Conservation (phyloP, 345 rosid genomes). For the Hibiscus mutabilis region DNA sequence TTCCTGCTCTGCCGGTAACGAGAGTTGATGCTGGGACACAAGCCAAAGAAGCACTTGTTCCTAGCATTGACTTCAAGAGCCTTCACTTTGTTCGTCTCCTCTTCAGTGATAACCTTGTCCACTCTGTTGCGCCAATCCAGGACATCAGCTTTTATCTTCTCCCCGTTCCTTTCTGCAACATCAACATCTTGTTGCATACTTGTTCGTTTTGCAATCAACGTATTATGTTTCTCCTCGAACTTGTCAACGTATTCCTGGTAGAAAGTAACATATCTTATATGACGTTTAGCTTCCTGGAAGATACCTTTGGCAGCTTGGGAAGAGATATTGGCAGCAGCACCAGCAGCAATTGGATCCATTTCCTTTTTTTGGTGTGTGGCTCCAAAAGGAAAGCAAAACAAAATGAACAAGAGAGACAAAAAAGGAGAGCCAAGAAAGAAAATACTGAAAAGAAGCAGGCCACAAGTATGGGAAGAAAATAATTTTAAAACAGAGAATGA, state of each 20-base stretch:
- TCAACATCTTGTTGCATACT: background rate
- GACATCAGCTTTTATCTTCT: background rate
- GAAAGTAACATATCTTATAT: background rate
- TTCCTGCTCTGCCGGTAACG: background rate
- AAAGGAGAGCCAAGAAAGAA: accelerated
- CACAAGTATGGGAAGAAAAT: background rate
- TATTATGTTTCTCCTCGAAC: background rate
- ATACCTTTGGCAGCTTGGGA: background rate
- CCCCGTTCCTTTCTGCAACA: background rate
- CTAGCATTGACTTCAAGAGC: background rate
- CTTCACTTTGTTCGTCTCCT: background rate
- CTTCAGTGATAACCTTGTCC: background rate
- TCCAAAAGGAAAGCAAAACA: background rate
- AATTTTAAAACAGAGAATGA: too few relatives aligned
- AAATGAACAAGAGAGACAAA: background rate
- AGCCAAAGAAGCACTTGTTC: background rate
- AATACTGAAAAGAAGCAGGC: background rate
- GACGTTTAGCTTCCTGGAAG: background rate
- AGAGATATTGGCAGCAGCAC: background rate
- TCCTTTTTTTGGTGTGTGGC: background rate
- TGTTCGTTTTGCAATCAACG: background rate
- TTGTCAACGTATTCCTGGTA: background rate
- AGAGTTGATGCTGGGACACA: background rate
- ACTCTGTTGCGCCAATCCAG: background rate
- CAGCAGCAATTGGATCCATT: background rate